Evolutionary conservation across 2,329 filamentous ascomycete genomes (phyloP), one percentile per base, ranked within the genome.

Genomic region (Penicillium decumbens): DNA sequence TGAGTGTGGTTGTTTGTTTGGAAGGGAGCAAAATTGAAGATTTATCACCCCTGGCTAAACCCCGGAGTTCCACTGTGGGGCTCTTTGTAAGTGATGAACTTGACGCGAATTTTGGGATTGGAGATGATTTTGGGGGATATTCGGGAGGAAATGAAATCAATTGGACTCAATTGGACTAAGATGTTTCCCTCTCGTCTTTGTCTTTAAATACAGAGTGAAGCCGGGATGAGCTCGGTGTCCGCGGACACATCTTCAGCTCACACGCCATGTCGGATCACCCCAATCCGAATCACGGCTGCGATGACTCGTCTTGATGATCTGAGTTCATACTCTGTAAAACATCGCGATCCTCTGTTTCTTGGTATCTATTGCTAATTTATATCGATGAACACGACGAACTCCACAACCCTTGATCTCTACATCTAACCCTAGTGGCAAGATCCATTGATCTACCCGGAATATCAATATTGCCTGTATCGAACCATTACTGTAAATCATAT

Each of bases 181-280:
- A 4, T 23, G 20, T 23, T 23, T 23, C 15, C 15, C 15, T 18
- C 2, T 18, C 15, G 20, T 23, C 1, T 23, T 23, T 20, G 7
- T 37, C 33, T 23, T 37, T 20, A 37, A 37, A 37, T 20, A 9
- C 23, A n/a, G 13, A 15, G 13, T 15, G 18, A 37, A 37, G 33
- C 33, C 20, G 32, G n/a, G 15, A 20, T 20, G 32, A 37, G 15
- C 15, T 35, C 33, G 33, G 33, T 12, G 33, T 20, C 32, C 32
- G 32, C 32, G 32, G 32, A 13, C 15, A 18, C 6, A 35, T 35
- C 32, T 10, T 8, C 18, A 23, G 41, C 45, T 20, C 45, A 55
- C 58, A 60, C 53, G 53, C 58, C 58, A 60, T 60, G 32, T 46
- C 58, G 58, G 58, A 60, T 57, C 45, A 42, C 37, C 25, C 3